Evolutionary conservation across 2,329 filamentous ascomycete genomes (phyloP).

Genomic region (Penicillium digitatum): DNA sequence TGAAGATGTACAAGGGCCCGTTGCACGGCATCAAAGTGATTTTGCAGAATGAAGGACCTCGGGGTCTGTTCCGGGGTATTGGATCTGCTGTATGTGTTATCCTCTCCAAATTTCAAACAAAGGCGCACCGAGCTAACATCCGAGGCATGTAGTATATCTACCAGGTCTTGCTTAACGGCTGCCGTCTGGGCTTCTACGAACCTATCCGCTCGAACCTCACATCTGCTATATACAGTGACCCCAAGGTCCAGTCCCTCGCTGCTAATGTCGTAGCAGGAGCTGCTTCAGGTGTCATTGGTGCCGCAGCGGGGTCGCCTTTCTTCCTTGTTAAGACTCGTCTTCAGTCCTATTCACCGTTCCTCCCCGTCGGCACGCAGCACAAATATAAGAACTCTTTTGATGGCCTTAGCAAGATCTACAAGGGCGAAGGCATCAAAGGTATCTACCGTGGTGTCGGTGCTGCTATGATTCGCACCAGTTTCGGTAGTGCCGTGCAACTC

Average conservation of each 20-base stretch:
- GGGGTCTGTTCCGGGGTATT: slow-evolving; percentile 81
- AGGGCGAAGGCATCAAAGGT: slow-evolving; percentile 69
- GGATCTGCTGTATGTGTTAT: slow-evolving; percentile 64
- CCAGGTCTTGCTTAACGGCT: slow-evolving; percentile 93
- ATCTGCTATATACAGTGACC: slow-evolving; percentile 65
- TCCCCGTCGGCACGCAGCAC: slow-evolving; percentile 96
- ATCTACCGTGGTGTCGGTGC: slow-evolving; percentile 87
- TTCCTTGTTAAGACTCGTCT: slow-evolving; percentile 96
- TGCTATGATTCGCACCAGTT: slow-evolving; percentile 93
- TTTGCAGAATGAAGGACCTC: slow-evolving; percentile 79
- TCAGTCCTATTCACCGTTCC: slow-evolving; percentile 87
- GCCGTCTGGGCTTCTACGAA: slow-evolving; percentile 95
- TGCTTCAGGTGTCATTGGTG: slow-evolving; percentile 81
- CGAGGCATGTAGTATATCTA: slow-evolving; percentile 68
- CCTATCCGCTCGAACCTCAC: slow-evolving; percentile 75
- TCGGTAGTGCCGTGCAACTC: slow-evolving; percentile 91
- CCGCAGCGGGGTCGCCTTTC: slow-evolving; percentile 89
- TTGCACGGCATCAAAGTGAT: slow-evolving; percentile 90
- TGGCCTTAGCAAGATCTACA: slow-evolving; percentile 75
- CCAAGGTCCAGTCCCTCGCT: slow-evolving; percentile 73
- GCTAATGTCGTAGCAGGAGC: slow-evolving; percentile 95
- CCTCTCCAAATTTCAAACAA: background rate
- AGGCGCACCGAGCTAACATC: background rate
- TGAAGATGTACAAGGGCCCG: slow-evolving; percentile 84
- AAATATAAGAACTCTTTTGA: slow-evolving; percentile 81